Evolutionary conservation across 2,329 filamentous ascomycete genomes (phyloP), one percentile per base, ranked within the genome.

Genomic region (Fusarium irregulare): DNA sequence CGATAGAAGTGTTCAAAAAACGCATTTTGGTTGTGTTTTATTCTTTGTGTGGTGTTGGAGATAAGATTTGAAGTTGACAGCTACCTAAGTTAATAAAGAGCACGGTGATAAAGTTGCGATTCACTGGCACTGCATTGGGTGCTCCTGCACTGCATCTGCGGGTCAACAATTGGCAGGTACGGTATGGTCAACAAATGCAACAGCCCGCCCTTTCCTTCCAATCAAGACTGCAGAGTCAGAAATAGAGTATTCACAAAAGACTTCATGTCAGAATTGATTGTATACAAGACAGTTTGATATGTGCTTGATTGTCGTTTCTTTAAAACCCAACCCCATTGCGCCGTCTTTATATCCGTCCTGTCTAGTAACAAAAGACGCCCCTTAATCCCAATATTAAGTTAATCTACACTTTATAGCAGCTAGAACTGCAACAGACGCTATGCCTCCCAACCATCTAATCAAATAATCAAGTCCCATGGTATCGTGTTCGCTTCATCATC

Each of bases 401-500:
- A 18, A n/a, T 41, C 32, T 28, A 53, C 6, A 13, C 25, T 40
- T 28, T 49, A 55, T 11, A 21, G 37, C 61, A 64, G 62, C 41
- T 66, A 61, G 49, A 56, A 61, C 61, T 64, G 48, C 55, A 20
- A 21, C 16, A 34, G 40, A 61, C 16, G 27, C 28, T 32, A 41
- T n/a, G n/a, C 27, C 54, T 14, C 30, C 23, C n/a, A 50, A 9
- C n/a, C n/a, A 12, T 30, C 7, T 27, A 46, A 21, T 32, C 30
- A 49, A 25, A 12, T 28, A 23, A 37, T 7, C 9, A 27, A 30
- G 11, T 41, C 16, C 21, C 48, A 9, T 61, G 30, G 30, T 30
- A 66, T 66, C 63, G 63, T 66, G 30, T 50, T 66, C 62, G 46
- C 7, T 25, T 67, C 50, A 28, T 54, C 18, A 32, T 63, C 50